phyloP scores from a whole-genome alignment of 345 rosid genomes.

The Hypericum androsaemum region DNA sequence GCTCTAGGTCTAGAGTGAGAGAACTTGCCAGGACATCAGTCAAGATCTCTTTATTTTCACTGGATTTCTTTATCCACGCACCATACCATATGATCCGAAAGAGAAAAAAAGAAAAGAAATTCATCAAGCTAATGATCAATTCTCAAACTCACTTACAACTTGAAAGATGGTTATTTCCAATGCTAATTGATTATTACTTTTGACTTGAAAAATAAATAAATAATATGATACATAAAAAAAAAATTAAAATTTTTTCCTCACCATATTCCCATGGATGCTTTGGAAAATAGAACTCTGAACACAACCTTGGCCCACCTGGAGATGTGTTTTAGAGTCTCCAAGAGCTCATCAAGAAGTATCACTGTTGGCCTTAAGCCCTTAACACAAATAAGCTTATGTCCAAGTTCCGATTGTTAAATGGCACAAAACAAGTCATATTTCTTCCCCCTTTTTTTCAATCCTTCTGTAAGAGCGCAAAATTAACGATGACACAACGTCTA shows the following conservation, averaged over 20 bases:
- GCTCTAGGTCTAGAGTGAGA: too few relatives aligned
- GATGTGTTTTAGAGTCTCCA: constrained; percentile 31
- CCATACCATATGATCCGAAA: constrained; percentile 60
- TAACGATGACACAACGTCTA: too few relatives aligned
- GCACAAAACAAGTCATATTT: constrained; percentile 33
- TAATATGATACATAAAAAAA: too few relatives aligned
- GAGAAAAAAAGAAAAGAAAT: not conserved
- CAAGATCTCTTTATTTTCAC: constrained; percentile 33
- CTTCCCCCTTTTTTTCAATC: not conserved
- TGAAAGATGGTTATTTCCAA: not conserved
- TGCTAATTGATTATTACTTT: not conserved
- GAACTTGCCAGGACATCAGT: constrained; percentile 35
- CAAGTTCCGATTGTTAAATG: constrained; percentile 36
- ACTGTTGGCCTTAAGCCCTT: constrained; percentile 38
- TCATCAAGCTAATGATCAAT: not conserved
- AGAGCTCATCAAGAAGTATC: constrained; percentile 29
- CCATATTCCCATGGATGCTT: constrained; percentile 64
- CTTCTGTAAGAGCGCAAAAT: too few relatives aligned
- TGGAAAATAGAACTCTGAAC: constrained; percentile 41
- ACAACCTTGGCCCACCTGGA: constrained; percentile 36
- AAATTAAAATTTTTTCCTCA: constrained; percentile 1
- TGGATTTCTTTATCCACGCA: constrained; percentile 43
- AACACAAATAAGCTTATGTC: constrained; percentile 34
- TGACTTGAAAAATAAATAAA: not conserved
- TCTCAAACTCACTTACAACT: too few relatives aligned